Base-by-base conservation (phyloP, 257 asterid species). In the Coffea eugenioides region DNA sequence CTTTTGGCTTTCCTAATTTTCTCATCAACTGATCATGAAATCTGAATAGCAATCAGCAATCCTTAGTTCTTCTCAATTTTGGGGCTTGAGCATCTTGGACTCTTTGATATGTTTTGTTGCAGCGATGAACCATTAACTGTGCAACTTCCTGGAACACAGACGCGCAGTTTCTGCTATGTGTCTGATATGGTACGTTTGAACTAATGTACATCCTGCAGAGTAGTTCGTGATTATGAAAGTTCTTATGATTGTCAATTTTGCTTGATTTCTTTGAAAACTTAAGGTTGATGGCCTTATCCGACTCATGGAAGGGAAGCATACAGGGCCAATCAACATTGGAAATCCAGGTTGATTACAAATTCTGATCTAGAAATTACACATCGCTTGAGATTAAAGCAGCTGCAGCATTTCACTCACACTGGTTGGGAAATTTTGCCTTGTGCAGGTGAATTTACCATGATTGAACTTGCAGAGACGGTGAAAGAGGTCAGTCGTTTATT, bases 141-240 rank as follows among this genome's bases (percentile, higher is more conserved):
- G 71, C 98, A 94, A 90, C 85, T 86, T 81, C 98, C 98, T 8
- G 98, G 98, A 82, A 94, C 98, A 14, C 98, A 94, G 77, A 94
- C 98, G 0, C 91, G 91, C 39, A 88, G 91, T 83, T 88, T 88
- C 77, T 88, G 91, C 80, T 88, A 79, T 69, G 91, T 88, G 74
- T 84, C 91, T 51, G 91, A 88, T 81, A 86, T 88, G 91, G 91
- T 88, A 86, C 64, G 23, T 16, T 6, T 57, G 56, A 57, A 68
- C 10, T 14, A 18, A 43, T 57, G 2, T n/a, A 15, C 6, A 43
- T 4, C n/a, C 12, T 43, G 9, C 16, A 20, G 57, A 15, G 56
- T n/a, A 13, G 18, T 48, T 79, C 65, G 14, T 36, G 69, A 20
- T 75, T 31, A 51, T 23, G 16, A 31, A 9, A 20, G 23, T 27